A percentile compares a stretch with the other conserved stretches of the same genome.
Conservation (phyloP, 371 early-diverging fungal genomes). For the Mucor velutinosus region DNA sequence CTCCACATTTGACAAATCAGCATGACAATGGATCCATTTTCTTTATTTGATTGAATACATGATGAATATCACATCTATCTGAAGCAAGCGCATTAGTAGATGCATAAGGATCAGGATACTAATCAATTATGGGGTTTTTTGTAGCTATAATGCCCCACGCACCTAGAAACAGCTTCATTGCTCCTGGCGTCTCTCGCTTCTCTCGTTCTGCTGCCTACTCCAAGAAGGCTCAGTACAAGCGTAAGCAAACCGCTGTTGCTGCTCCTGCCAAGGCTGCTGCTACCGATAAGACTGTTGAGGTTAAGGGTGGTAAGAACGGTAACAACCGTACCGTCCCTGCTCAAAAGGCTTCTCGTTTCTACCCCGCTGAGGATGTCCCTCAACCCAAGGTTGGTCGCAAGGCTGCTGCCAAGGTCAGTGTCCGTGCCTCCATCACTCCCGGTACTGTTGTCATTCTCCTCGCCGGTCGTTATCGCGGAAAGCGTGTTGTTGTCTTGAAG, state of each 20-base stretch:
- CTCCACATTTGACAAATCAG: not conserved
- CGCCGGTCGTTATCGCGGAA: slow-evolving; percentile 94
- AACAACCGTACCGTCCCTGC: slow-evolving; percentile 74
- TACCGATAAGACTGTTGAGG: slow-evolving; percentile 70
- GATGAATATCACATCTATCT: not conserved
- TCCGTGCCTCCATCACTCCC: slow-evolving; percentile 92
- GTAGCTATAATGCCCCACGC: slow-evolving; percentile 36
- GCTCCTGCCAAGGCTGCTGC: slow-evolving; percentile 54
- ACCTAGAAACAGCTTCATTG: slow-evolving; percentile 79
- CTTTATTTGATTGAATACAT: not conserved
- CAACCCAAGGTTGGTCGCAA: slow-evolving; percentile 83
- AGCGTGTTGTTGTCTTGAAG: slow-evolving; percentile 98
- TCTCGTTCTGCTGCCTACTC: slow-evolving; percentile 75
- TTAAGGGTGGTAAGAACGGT: slow-evolving; percentile 87
- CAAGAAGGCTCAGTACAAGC: slow-evolving; percentile 87
- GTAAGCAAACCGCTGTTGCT: slow-evolving; percentile 59
- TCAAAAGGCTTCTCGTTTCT: slow-evolving; percentile 77
- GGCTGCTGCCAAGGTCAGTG: slow-evolving; percentile 69
- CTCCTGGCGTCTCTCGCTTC: slow-evolving; percentile 81
- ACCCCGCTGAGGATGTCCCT: slow-evolving; percentile 85
- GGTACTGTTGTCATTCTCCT: slow-evolving; percentile 97
- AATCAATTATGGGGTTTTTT: not conserved
- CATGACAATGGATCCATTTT: not conserved
- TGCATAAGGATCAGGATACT: not conserved
- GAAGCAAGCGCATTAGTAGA: not conserved